Percentiles rank a stretch among this genome's conserved stretches.
phyloP scores from a whole-genome alignment of 148 eudicot species.

The Mesembryanthemum crystallinum region DNA sequence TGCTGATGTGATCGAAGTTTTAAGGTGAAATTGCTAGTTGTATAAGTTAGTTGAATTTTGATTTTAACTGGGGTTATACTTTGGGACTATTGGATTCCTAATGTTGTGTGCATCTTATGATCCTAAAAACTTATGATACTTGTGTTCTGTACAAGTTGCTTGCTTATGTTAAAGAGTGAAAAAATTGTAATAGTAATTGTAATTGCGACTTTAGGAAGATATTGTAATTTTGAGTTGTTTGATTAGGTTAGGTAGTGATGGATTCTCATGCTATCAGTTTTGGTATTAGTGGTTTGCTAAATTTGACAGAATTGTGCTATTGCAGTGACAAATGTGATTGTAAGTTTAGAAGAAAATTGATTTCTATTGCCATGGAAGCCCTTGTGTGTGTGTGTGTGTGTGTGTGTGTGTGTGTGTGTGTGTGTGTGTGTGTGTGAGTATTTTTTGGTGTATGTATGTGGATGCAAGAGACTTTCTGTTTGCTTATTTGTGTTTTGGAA shows the following conservation, averaged over 20 bases:
- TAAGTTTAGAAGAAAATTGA: background rate
- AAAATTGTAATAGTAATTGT: background rate
- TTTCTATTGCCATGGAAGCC: constrained; percentile 12
- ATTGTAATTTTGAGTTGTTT: background rate
- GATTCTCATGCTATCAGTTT: background rate
- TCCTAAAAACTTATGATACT: background rate
- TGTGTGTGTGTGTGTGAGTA: too few relatives aligned
- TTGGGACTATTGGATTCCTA: background rate
- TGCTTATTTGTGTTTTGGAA: constrained; percentile 15
- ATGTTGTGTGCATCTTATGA: background rate
- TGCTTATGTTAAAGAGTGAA: constrained; percentile 3
- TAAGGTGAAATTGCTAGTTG: background rate
- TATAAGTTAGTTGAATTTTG: background rate
- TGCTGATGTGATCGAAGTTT: background rate
- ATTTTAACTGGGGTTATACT: background rate
- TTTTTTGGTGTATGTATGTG: too few relatives aligned
- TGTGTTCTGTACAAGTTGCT: background rate
- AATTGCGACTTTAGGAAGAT: background rate
- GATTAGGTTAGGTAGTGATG: background rate
- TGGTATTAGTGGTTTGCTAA: constrained; percentile 2
- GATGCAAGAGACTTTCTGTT: constrained; percentile 3
- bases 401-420: too few relatives aligned
- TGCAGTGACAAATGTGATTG: background rate
- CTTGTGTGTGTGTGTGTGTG: constrained; percentile 23
- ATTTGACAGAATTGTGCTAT: background rate